Evolutionary conservation across 2,329 filamentous ascomycete species (phyloP).

Genomic region (Fusarium sp.): DNA sequence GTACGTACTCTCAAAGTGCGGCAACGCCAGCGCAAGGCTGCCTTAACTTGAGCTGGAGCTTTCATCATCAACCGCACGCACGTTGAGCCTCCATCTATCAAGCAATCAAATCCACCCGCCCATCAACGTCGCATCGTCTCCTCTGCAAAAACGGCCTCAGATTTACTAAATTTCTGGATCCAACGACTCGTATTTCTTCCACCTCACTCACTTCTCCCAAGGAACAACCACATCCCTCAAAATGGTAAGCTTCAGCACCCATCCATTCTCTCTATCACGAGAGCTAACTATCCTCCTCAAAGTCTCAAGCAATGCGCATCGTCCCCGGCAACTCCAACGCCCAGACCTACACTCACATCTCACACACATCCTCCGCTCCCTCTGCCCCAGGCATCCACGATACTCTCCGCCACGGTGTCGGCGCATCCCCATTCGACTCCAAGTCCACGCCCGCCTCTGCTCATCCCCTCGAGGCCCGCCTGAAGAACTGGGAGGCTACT

Average conservation of each 20-base stretch:
- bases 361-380: conserved; percentile 75
- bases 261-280: conserved; percentile 6
- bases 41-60: conserved; percentile 37
- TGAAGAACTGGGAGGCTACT: conserved; percentile 88
- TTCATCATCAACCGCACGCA: conserved; percentile 33
- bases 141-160: not conserved
- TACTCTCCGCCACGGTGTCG: conserved; percentile 85
- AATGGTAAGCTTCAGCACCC: conserved; percentile 56
- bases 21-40: conserved; percentile 38
- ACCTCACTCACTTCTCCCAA: not conserved
- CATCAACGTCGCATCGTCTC: conserved; percentile 9
- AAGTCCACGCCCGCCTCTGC: conserved; percentile 63
- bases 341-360: conserved; percentile 70
- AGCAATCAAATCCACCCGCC: not conserved
- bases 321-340: conserved; percentile 75
- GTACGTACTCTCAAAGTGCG: conserved; percentile 32
- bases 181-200: not conserved
- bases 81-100: not conserved
- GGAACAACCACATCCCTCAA: conserved; percentile 45
- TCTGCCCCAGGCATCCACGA: conserved; percentile 95
- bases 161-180: not conserved
- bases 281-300: conserved; percentile 34
- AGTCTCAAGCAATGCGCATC: conserved; percentile 83
- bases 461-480: conserved; percentile 92
- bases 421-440: conserved; percentile 64